Conservation (phyloP, 768 basidiomycete species). For the Lentinula sp. region DNA sequence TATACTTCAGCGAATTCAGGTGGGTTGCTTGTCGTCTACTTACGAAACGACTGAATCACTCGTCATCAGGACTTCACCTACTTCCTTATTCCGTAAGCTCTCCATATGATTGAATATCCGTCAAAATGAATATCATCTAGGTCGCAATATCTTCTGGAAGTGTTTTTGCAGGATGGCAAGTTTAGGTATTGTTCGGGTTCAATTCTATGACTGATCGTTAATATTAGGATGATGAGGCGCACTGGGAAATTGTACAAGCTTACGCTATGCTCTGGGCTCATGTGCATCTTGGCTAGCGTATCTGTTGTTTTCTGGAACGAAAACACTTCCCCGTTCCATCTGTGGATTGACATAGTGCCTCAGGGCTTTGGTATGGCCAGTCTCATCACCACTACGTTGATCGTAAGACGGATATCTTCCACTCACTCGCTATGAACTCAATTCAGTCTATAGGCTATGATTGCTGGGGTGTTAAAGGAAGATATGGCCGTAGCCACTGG, state of each 20-base stretch:
- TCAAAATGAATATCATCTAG: constrained; percentile 31
- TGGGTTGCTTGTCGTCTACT: constrained; percentile 23
- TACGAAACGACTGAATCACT: not conserved
- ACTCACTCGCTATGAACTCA: constrained; percentile 5
- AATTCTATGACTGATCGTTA: constrained; percentile 3
- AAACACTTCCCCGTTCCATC: constrained; percentile 49
- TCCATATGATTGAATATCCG: constrained; percentile 9
- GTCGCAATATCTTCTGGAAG: constrained; percentile 80
- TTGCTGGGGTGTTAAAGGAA: constrained; percentile 71
- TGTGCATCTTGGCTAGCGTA: constrained; percentile 53
- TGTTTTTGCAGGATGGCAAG: constrained; percentile 78
- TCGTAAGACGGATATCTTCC: constrained; percentile 43
- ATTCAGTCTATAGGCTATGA: constrained; percentile 61
- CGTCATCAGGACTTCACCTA: constrained; percentile 65
- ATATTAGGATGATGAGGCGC: constrained; percentile 68
- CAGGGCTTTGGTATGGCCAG: constrained; percentile 83
- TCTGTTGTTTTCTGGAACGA: constrained; percentile 66
- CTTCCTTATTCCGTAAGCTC: constrained; percentile 79
- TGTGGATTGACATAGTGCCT: constrained; percentile 76
- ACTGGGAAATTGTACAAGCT: constrained; percentile 75
- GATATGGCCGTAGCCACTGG: constrained; percentile 89
- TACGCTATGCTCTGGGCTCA: constrained; percentile 57
- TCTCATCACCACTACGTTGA: constrained; percentile 80
- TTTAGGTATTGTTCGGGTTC: not conserved
- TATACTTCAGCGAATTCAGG: constrained; percentile 67